Percentiles rank a stretch among this genome's conserved stretches.
phyloP scores from a whole-genome alignment of 805 yeast species.

The Kockiozyma suomiensis region DNA sequence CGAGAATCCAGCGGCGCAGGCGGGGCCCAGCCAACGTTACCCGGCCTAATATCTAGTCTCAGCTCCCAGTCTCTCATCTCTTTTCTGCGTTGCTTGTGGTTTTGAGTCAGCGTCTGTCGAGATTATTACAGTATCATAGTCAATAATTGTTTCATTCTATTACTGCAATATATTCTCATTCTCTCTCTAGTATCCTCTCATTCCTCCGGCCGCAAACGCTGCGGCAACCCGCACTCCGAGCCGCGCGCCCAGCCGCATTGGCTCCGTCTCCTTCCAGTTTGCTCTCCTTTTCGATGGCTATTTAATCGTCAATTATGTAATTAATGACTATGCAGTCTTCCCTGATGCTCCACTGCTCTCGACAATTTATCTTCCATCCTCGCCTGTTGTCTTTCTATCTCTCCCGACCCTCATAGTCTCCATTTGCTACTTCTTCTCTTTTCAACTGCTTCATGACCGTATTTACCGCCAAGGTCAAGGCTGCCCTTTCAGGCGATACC shows the following conservation, averaged over 20 bases:
- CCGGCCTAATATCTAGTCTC: no score
- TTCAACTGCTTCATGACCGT: slow-evolving; percentile 1
- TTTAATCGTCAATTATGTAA: background rate
- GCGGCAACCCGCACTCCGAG: slow-evolving; percentile 11
- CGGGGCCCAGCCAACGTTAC: background rate
- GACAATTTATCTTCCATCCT: background rate
- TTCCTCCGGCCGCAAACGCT: slow-evolving; percentile 8
- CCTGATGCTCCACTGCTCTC: background rate
- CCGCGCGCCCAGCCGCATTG: slow-evolving; percentile 11
- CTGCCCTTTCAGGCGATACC: slow-evolving; percentile 72
- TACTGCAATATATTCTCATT: background rate
- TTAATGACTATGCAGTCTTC: background rate
- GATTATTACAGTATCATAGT: no score
- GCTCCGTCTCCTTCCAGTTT: background rate
- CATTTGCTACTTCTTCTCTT: background rate
- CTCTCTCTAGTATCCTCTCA: background rate
- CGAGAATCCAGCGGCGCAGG: slow-evolving; percentile 1
- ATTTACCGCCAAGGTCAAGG: slow-evolving; percentile 62
- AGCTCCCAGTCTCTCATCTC: no score
- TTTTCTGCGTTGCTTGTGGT: no score
- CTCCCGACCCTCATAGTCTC: background rate
- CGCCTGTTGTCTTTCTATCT: background rate
- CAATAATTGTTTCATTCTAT: no score
- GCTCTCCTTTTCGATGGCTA: background rate
- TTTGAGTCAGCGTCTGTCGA: no score